phyloP scores from a whole-genome alignment of 1,284 basidiomycete species.

The Phellinidium pouzarii region DNA sequence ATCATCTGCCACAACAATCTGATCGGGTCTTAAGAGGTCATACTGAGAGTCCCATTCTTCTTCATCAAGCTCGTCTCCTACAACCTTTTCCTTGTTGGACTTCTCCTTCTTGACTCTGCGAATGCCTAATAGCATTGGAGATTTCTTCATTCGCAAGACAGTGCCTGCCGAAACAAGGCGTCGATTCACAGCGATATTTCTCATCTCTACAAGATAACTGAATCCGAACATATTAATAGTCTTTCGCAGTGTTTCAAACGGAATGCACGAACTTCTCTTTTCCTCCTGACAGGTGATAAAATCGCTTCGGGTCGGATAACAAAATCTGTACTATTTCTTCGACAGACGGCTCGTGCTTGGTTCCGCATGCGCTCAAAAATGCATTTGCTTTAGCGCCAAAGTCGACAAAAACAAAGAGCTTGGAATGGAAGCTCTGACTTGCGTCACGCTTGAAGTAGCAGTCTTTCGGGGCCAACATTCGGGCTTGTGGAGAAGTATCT shows the following conservation, averaged over 20 bases:
- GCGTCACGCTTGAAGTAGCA: constrained; percentile 60
- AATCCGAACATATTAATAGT: background rate
- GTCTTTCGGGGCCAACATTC: constrained; percentile 53
- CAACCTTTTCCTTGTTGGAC: constrained; percentile 26
- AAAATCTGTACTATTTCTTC: constrained; percentile 69
- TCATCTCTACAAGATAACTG: constrained; percentile 79
- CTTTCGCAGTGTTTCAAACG: background rate
- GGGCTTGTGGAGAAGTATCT: constrained; percentile 28
- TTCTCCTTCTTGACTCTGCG: constrained; percentile 44
- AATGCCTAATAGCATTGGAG: constrained; percentile 69
- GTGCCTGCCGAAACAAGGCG: constrained; percentile 53
- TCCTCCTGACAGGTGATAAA: constrained; percentile 63
- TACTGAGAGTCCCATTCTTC: constrained; percentile 63
- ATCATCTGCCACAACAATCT: constrained; percentile 79
- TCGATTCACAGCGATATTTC: constrained; percentile 78
- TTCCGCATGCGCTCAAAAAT: constrained; percentile 85
- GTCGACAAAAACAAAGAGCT: constrained; percentile 83
- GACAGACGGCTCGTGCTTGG: constrained; percentile 82
- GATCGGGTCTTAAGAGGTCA: constrained; percentile 52
- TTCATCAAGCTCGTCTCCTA: constrained; percentile 45
- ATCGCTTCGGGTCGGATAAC: constrained; percentile 57
- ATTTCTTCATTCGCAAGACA: constrained; percentile 57
- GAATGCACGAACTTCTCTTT: constrained; percentile 47
- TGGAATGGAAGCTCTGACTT: constrained; percentile 57
- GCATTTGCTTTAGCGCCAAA: constrained; percentile 80